Conservation (phyloP, 306 rosid genomes). For the Fragaria ananassa region DNA sequence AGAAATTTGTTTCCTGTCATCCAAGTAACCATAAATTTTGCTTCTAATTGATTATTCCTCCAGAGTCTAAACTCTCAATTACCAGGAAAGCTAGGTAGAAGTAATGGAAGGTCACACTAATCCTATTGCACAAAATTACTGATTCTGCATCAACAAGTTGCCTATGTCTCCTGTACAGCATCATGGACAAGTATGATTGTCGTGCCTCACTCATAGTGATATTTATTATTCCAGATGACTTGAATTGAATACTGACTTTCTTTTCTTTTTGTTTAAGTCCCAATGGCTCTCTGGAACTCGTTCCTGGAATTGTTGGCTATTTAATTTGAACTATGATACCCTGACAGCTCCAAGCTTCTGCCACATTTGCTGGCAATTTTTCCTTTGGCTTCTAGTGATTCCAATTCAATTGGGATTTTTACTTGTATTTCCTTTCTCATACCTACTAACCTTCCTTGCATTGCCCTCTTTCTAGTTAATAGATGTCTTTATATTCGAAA, state of each 20-base stretch:
- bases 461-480: constrained; percentile 23
- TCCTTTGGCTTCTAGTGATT: constrained; percentile 46
- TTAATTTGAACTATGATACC: constrained; percentile 43
- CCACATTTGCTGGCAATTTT: constrained; percentile 55
- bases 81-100: background rate
- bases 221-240: background rate
- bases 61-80: background rate
- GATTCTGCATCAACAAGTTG: background rate
- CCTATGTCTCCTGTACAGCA: background rate
- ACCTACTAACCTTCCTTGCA: constrained; percentile 48
- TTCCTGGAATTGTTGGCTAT: constrained; percentile 40
- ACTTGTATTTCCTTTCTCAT: constrained; percentile 46
- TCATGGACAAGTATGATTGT: background rate
- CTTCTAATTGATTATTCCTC: background rate
- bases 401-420: constrained; percentile 53
- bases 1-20: background rate
- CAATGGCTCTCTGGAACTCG: constrained; percentile 24
- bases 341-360: constrained; percentile 55
- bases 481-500: background rate
- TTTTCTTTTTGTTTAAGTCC: constrained; percentile 30
- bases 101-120: background rate
- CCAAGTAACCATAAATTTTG: background rate
- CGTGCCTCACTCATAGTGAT: background rate
- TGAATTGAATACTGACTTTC: background rate
- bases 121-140: background rate